A percentile compares a stretch with the other conserved stretches of the same genome.
Conservation (phyloP, 2,329 filamentous ascomycete species). For the Sclerotinia subarctica region DNA sequence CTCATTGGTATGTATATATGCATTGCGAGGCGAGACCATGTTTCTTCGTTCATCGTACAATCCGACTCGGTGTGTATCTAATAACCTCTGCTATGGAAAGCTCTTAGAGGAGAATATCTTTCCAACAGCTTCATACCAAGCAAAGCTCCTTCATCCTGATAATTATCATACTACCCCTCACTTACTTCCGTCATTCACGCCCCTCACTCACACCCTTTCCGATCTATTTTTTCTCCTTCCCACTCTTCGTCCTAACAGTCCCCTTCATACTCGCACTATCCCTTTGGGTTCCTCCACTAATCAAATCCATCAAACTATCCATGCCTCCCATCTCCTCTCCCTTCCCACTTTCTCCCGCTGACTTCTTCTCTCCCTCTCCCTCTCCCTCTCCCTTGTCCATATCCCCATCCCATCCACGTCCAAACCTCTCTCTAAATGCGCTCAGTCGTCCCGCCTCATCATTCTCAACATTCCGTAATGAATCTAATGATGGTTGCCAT, state of each 20-base stretch:
- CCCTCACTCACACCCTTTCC: conserved; percentile 33
- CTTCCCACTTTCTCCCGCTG: conserved; percentile 40
- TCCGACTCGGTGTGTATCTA: background rate
- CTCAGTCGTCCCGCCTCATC: conserved; percentile 90
- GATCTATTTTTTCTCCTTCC: conserved; percentile 39
- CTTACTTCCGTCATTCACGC: background rate
- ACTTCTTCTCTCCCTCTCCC: conserved; percentile 28
- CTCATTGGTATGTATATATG: background rate
- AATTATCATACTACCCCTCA: conserved; percentile 3
- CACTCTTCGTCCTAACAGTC: conserved; percentile 25
- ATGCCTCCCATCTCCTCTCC: conserved; percentile 38
- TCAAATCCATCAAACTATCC: conserved; percentile 56
- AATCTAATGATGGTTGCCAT: conserved; percentile 84
- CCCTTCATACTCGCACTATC: conserved; percentile 33
- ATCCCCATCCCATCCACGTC: conserved; percentile 84
- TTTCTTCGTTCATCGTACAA: conserved; percentile 4
- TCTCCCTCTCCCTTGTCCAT: conserved; percentile 40
- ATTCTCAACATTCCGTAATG: conserved; percentile 82
- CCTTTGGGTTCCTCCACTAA: conserved; percentile 41
- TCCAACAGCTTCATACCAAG: background rate
- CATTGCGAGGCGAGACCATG: background rate
- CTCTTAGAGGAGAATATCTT: background rate
- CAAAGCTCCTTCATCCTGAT: background rate
- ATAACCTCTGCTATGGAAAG: background rate
- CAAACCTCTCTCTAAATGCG: conserved; percentile 82